phyloP scores from a whole-genome alignment of 176 grass and related monocot species.

The Zea luxurians region DNA sequence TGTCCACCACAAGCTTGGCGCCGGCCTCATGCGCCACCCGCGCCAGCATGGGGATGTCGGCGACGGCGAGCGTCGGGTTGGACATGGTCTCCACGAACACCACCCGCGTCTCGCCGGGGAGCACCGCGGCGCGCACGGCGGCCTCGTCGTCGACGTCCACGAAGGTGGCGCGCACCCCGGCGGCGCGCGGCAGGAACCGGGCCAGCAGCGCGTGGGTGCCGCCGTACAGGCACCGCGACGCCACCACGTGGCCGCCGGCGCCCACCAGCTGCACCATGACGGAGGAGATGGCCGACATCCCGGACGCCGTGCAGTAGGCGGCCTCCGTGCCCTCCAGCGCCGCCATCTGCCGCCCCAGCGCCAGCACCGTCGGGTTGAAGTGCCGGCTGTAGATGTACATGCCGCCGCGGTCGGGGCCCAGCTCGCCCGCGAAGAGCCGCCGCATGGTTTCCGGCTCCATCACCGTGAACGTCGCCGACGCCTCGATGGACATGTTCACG shows the following conservation, averaged over 20 bases:
- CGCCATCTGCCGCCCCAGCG: slow-evolving; percentile 92
- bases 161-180: slow-evolving; percentile 65
- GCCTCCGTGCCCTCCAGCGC: slow-evolving; percentile 95
- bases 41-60: slow-evolving; percentile 74
- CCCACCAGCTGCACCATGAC: slow-evolving; percentile 84
- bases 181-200: slow-evolving; percentile 60
- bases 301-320: slow-evolving; percentile 92
- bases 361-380: slow-evolving; percentile 94
- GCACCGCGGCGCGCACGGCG: slow-evolving; percentile 65
- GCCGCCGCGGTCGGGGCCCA: slow-evolving; percentile 88
- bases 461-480: slow-evolving; percentile 97
- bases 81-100: slow-evolving; percentile 90
- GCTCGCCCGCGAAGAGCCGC: slow-evolving; percentile 75
- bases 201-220: slow-evolving; percentile 94
- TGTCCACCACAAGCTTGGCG: slow-evolving; percentile 83
- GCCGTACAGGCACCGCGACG: slow-evolving; percentile 88
- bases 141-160: slow-evolving; percentile 76
- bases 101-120: slow-evolving; percentile 57
- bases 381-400: slow-evolving; percentile 92
- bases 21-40: slow-evolving; percentile 77
- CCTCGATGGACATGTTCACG: slow-evolving; percentile 99
- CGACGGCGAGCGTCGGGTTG: slow-evolving; percentile 87
- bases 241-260: slow-evolving; percentile 84
- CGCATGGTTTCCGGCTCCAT: slow-evolving; percentile 97
- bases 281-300: slow-evolving; percentile 85